A percentile compares a stretch with the other conserved stretches of the same genome.
Evolutionary conservation across 2,329 filamentous ascomycete species (phyloP).

Genomic region (Aureobasidium leucospermi): DNA sequence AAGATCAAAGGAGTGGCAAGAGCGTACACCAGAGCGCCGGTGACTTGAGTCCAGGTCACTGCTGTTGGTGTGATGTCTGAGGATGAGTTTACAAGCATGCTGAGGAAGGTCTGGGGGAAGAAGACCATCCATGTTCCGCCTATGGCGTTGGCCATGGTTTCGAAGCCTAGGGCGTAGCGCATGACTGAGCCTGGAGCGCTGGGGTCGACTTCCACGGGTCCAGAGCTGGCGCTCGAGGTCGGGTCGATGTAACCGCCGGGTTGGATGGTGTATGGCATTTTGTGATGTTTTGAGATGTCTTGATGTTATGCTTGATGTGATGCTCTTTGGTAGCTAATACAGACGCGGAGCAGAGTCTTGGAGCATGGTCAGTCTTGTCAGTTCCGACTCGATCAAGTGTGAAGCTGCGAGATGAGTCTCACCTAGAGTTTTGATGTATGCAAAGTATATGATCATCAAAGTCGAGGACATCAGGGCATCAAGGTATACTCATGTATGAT

Average conservation of each 20-base stretch:
- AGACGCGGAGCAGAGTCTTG: no score
- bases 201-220: background rate
- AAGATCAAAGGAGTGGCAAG: background rate
- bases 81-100: background rate
- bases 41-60: background rate
- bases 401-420: no score
- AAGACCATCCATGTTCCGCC: slow-evolving; percentile 11
- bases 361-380: no score
- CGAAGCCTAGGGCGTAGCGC: background rate
- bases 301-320: background rate
- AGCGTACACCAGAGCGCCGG: background rate
- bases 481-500: no score
- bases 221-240: background rate
- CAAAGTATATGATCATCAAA: no score
- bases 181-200: background rate
- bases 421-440: no score
- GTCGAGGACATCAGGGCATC: no score
- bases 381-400: no score
- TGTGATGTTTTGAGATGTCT: background rate
- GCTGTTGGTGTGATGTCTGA: background rate
- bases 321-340: background rate
- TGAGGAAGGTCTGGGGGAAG: background rate
- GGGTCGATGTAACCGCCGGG: slow-evolving; percentile 1
- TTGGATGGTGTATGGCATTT: slow-evolving; percentile 6
- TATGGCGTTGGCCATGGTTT: background rate